phyloP scores from a whole-genome alignment of 2,329 filamentous ascomycete species.

The Iodosphaeria phyllophila region DNA sequence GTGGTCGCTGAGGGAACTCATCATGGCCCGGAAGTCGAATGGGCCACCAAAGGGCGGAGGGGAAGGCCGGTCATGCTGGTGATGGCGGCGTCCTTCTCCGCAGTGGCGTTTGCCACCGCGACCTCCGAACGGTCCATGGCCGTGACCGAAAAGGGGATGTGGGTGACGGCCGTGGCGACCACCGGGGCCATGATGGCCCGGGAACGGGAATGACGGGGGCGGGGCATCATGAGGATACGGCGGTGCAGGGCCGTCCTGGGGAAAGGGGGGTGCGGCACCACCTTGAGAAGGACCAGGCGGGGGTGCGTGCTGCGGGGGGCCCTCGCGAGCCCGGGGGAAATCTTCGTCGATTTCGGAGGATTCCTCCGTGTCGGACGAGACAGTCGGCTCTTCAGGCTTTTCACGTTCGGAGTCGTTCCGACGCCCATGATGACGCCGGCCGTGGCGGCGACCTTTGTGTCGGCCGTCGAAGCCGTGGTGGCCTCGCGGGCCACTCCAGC shows the following conservation, averaged over 20 bases:
- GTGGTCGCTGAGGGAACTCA: constrained; percentile 20
- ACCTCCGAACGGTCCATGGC: constrained; percentile 3
- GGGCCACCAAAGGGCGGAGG: constrained; percentile 6
- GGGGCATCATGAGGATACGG: constrained; percentile 6
- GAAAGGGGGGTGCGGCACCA: constrained; percentile 6
- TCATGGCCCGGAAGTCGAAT: constrained; percentile 20
- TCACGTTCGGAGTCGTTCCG: constrained; percentile 9
- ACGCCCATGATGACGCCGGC: constrained; percentile 7
- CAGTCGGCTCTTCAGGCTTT: constrained; percentile 8
- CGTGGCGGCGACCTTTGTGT: constrained; percentile 5
- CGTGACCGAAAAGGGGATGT: constrained; percentile 8
- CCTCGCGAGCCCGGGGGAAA: constrained; percentile 4
- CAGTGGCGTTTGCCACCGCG: constrained; percentile 7
- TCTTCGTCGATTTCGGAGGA: constrained; percentile 14
- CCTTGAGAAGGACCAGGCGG: constrained; percentile 3
- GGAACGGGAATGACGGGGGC: constrained; percentile 8
- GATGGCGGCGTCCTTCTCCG: constrained; percentile 6
- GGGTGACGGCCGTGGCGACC: constrained; percentile 5
- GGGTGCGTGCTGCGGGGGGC: constrained; percentile 3
- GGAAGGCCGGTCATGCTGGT: constrained; percentile 6
- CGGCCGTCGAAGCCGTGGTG: constrained; percentile 3
- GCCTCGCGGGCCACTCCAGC: constrained; percentile 4
- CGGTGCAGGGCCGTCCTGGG: constrained; percentile 1
- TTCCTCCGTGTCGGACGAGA: constrained; percentile 14
- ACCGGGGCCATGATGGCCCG: constrained; percentile 2